These are phyloP conservation scores for Leishmania lainsoni DNA, from an alignment of 208 protist genomes.

Conservation along the genomic window DNA sequence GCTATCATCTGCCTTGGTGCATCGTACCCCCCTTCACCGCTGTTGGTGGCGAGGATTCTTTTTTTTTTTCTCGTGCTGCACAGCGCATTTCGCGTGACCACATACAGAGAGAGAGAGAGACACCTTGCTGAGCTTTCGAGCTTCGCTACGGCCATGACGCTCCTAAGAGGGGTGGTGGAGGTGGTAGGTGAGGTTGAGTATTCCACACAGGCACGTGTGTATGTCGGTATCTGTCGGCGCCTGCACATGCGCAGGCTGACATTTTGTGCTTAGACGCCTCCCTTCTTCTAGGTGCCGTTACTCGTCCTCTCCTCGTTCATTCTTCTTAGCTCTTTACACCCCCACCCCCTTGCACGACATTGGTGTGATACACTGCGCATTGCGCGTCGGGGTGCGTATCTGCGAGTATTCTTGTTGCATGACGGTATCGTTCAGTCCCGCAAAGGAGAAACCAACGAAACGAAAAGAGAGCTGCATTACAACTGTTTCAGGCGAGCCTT, in stretches of 20 bases:
- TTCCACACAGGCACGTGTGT: too few relatives aligned
- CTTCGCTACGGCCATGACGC: background rate
- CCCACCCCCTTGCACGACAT: background rate
- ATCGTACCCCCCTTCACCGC: too few relatives aligned
- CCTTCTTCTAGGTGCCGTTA: background rate
- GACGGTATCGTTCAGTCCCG: background rate
- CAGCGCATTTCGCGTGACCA: background rate
- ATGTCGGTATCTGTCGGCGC: too few relatives aligned
- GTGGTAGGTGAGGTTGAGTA: background rate
- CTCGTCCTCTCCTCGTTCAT: background rate
- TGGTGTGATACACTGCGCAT: background rate
- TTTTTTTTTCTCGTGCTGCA: too few relatives aligned
- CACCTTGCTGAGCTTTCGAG: background rate
- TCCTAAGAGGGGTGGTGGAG: background rate
- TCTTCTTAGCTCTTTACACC: background rate
- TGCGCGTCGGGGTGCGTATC: background rate
- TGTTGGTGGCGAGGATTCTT: too few relatives aligned
- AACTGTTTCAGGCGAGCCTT: background rate
- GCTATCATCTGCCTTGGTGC: too few relatives aligned
- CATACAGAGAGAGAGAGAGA: background rate
- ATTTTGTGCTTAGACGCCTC: background rate
- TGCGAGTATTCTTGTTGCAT: background rate
- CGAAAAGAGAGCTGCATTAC: background rate
- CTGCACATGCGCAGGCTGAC: background rate
- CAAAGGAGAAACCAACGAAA: background rate